phyloP scores from a whole-genome alignment of 164 flowering plant species.

The Hamamelis virginiana region DNA sequence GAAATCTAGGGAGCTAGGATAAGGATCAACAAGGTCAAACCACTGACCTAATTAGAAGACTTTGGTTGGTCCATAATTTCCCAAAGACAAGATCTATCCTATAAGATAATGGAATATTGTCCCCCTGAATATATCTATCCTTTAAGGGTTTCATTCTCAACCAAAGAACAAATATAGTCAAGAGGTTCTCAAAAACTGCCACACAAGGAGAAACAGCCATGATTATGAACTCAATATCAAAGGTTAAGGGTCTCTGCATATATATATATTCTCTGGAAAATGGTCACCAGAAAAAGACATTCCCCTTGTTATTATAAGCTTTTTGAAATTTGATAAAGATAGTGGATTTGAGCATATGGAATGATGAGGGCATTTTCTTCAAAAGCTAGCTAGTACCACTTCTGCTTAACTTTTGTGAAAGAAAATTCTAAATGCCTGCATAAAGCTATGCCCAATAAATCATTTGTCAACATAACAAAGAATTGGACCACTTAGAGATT shows the following conservation, averaged over 20 bases:
- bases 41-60: too few species aligned
- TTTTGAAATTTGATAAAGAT: conserved; percentile 1
- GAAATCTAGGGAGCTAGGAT: too few species aligned
- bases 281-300: conserved; percentile 5
- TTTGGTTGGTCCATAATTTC: too few species aligned
- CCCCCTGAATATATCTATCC: too few species aligned
- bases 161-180: background rate
- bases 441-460: background rate
- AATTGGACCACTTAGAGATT: background rate
- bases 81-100: too few species aligned
- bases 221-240: background rate
- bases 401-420: too few species aligned
- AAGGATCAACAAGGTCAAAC: too few species aligned
- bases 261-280: background rate
- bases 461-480: background rate
- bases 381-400: background rate
- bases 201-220: background rate
- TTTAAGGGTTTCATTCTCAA: background rate
- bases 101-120: background rate
- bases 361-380: background rate
- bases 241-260: background rate
- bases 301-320: conserved; percentile 2
- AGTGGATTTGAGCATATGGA: conserved; percentile 7
- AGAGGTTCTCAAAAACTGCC: background rate
- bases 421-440: background rate